Evolutionary conservation across 2,329 filamentous ascomycete species (phyloP).

Genomic region (Neofusicoccum sp.): DNA sequence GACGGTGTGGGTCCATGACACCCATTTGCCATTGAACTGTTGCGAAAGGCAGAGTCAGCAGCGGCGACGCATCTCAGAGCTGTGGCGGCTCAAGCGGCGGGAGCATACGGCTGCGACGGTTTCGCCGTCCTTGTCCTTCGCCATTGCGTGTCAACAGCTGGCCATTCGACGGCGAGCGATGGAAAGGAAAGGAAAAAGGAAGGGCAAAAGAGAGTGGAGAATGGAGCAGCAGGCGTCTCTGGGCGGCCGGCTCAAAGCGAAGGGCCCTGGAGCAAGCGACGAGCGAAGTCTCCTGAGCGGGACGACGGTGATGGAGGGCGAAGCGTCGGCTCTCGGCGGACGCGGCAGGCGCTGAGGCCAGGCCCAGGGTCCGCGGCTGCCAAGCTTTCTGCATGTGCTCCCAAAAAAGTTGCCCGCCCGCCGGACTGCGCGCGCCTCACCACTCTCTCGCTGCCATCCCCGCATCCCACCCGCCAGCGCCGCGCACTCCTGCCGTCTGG

Average conservation of each 20-base stretch:
- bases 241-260: neutral
- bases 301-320: neutral
- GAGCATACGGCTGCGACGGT: slow-evolving; percentile 60
- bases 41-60: neutral
- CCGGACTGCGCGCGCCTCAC: neutral
- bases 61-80: neutral
- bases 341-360: neutral
- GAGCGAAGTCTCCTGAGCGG: slow-evolving; percentile 6
- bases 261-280: neutral
- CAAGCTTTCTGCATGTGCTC: neutral
- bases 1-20: slow-evolving; percentile 84
- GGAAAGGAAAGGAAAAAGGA: neutral
- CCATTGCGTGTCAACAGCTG: slow-evolving; percentile 47
- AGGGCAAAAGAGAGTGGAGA: slow-evolving; percentile 4
- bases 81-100: neutral
- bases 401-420: slow-evolving; percentile 1
- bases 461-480: neutral
- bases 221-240: neutral
- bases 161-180: slow-evolving; percentile 7
- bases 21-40: slow-evolving; percentile 82
- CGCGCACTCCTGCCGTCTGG: neutral
- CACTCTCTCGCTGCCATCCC: neutral
- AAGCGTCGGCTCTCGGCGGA: neutral
- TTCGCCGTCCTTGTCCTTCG: slow-evolving; percentile 65
- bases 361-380: neutral